phyloP scores from a whole-genome alignment of 2,329 filamentous ascomycete species.

The Xylaria sp. region DNA sequence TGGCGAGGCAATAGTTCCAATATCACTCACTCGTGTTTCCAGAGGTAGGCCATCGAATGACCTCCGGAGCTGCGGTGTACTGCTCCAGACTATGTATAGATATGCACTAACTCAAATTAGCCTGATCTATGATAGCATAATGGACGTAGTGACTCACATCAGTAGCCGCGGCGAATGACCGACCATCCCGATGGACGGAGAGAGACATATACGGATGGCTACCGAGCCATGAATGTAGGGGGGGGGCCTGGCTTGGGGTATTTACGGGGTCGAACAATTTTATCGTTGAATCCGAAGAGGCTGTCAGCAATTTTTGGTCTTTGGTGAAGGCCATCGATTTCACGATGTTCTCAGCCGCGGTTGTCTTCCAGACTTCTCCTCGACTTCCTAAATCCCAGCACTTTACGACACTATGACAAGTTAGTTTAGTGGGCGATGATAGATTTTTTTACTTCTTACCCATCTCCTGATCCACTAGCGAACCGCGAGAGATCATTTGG shows the following conservation, averaged over 20 bases:
- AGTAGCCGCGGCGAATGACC: constrained; percentile 81
- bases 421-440: constrained; percentile 24
- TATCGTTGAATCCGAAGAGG: constrained; percentile 84
- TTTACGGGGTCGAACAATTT: constrained; percentile 96
- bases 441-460: constrained; percentile 50
- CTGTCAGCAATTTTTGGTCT: constrained; percentile 86
- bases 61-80: constrained; percentile 82
- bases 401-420: constrained; percentile 73
- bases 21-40: constrained; percentile 75
- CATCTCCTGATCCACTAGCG: constrained; percentile 89
- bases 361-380: constrained; percentile 79
- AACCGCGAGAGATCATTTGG: constrained; percentile 78
- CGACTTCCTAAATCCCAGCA: constrained; percentile 45
- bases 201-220: constrained; percentile 83
- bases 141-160: constrained; percentile 31
- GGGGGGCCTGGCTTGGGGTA: constrained; percentile 73
- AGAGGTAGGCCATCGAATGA: constrained; percentile 85
- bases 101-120: constrained; percentile 64
- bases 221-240: constrained; percentile 86
- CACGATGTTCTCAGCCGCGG: constrained; percentile 92
- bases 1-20: not conserved
- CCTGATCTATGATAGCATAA: not conserved
- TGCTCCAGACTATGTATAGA: constrained; percentile 90
- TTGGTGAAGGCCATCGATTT: constrained; percentile 91
- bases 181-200: constrained; percentile 81